phyloP scores from a whole-genome alignment of 2,329 filamentous ascomycete genomes.

The Aspergillus sp. region DNA sequence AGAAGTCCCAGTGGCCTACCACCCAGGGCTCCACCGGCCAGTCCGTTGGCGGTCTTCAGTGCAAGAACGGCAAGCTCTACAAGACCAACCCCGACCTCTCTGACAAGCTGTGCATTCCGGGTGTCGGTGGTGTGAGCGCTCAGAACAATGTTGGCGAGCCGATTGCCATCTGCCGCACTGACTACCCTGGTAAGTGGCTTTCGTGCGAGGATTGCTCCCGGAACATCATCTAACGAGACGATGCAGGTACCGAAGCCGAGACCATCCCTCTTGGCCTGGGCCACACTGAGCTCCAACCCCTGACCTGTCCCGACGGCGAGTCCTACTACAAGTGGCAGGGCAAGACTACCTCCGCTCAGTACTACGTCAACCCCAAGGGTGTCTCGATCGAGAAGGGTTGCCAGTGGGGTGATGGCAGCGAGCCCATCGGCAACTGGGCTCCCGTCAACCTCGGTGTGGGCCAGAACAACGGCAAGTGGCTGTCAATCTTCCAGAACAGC shows the following conservation, averaged over 20 bases:
- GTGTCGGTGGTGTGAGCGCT: slow-evolving; percentile 68
- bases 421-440: slow-evolving; percentile 74
- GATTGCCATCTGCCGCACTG: slow-evolving; percentile 84
- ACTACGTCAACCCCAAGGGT: slow-evolving; percentile 90
- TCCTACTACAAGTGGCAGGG: slow-evolving; percentile 77
- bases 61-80: slow-evolving; percentile 68
- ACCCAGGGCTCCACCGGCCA: slow-evolving; percentile 76
- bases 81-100: slow-evolving; percentile 66
- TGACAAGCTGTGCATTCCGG: slow-evolving; percentile 70
- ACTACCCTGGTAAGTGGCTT: slow-evolving; percentile 74
- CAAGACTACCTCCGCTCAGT: slow-evolving; percentile 80
- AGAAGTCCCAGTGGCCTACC: slow-evolving; percentile 85
- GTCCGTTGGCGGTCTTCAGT: slow-evolving; percentile 84
- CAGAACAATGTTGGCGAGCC: slow-evolving; percentile 67
- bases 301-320: slow-evolving; percentile 72
- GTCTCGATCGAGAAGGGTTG: slow-evolving; percentile 66
- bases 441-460: slow-evolving; percentile 84
- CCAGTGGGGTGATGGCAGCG: slow-evolving; percentile 65
- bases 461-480: slow-evolving; percentile 67
- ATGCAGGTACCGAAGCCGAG: slow-evolving; percentile 71
- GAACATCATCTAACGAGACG: neutral
- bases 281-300: slow-evolving; percentile 56
- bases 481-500: slow-evolving; percentile 80
- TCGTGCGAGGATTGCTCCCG: neutral
- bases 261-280: slow-evolving; percentile 68